Evolutionary conservation across 1,139 yeast genomes (phyloP), one percentile per base, ranked within the genome.

Genomic region (Magnusiomyces tetraspermus): DNA sequence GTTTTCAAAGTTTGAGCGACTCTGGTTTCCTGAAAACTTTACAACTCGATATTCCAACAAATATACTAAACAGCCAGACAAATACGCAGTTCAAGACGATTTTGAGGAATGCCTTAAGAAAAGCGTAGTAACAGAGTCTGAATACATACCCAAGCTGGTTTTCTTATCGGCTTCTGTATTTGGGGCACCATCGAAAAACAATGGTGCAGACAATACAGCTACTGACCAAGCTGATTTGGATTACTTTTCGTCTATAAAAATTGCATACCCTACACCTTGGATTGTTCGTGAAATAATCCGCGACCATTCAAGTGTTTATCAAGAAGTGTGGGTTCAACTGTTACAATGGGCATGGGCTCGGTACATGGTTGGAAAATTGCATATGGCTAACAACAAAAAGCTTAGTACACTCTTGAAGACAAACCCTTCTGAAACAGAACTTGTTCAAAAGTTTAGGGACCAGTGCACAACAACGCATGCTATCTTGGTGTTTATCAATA

Each of bases 291-390:
- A 46, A 22, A 36, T 46, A 10, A 36, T 46, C 22, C 49, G 49
- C n/a, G 49, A 46, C 22, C 28, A 24, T 17, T 22, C 49, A 1
- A 22, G 24, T 10, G 30, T 36, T 19, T 46, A 46, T 15, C 49
- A 46, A 23, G 42, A 36, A 4, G 22, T 46, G 15, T 46, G 49
- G 49, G 37, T 36, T 3, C 33, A 22, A 22, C n/a, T 46, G 22
- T 23, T 33, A n/a, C 49, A 46, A 22, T 46, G 41, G 49, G 49
- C 49, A 2, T 46, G 49, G 41, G 49, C 49, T 3, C 41, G 42
- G 15, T 31, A 36, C 21, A 36, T 46, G 13, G 49, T 36, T 8
- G 19, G 23, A 8, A 22, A 36, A 3, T n/a, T 43, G 23, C 46
- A 43, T 15, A 3, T 15, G 36, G 46, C 22, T 15, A 43, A 43